Base-by-base conservation (phyloP, 2,329 filamentous ascomycete genomes). In the Bretziella fagacearum region DNA sequence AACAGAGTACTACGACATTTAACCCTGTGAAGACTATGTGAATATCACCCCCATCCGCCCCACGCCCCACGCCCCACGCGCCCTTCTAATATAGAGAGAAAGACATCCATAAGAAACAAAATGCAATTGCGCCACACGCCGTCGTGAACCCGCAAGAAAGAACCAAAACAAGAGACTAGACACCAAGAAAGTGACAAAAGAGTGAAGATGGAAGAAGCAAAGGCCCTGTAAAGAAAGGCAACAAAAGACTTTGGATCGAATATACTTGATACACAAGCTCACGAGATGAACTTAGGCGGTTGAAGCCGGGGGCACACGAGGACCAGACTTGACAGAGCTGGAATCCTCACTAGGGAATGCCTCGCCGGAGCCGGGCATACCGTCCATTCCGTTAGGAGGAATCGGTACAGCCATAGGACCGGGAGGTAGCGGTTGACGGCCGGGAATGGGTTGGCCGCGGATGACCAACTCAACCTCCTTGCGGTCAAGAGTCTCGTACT, bases 401-500 rank as follows among this genome's bases (percentile, higher is more conserved):
- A 51, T 23, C 11, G 49, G 49, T 23, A 51, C 62, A 57, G 82
- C 79, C 60, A 87, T 77, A 2, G 74, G 76, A 17, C 70, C 64
- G 46, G 68, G 62, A 17, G 74, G 69, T 51, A 75, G 33, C 25
- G 44, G 41, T 36, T 52, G 63, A 51, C 84, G 83, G 39, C 74
- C 72, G 1, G 78, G 69, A 30, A 98, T 67, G 58, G 82, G 80
- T 64, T 95, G 85, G 29, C 91, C 91, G 45, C 74, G 76, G 53
- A 98, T 79, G 4, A 96, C 84, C 66, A 82, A 84, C 61, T 87
- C 78, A 53, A 96, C 93, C 62, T 98, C 91, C 2, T 81, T 78
- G 61, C 81, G 83, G 60, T 82, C 81, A 44, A 98, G 66, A 0
- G 86, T 95, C 68, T 98, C 91, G 62, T 95, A 96, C 62, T 95